Evolutionary conservation across 768 basidiomycete genomes (phyloP), one percentile per base, ranked within the genome.

Genomic region (Mycena indigotica): DNA sequence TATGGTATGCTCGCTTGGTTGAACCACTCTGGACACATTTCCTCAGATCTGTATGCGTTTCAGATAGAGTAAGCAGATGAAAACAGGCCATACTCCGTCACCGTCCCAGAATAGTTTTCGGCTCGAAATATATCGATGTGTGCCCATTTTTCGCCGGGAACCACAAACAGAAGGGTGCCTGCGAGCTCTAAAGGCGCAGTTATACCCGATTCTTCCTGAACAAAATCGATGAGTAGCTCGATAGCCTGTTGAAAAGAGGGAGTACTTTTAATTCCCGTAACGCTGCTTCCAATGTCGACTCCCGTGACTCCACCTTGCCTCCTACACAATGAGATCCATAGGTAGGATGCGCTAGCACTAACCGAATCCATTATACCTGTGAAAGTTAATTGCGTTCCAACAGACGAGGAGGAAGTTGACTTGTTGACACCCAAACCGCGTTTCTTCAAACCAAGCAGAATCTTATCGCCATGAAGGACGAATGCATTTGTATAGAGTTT

Each of bases 11-110:
- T 63, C 25, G 73, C 69, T 4, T 73, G 58, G 23, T 62, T 56
- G 19, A 91, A 93, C 93, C 93, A 95, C 65, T 84, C 68, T 0
- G 93, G 93, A 19, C 78, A 79, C 93, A 95, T 95, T 68, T 95
- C 93, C 28, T 95, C 92, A 0, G 89, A 85, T 65, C 93, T 95
- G 24, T 8, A 32, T 24, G 25, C 12, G 58, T 8, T 12, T 5
- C 15, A 26, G 32, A n/a, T n/a, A n/a, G n/a, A n/a, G n/a, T n/a
- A n/a, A n/a, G n/a, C n/a, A 24, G 3, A 46, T 24, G 44, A 23
- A 40, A 57, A 38, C 55, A 52, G 56, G 3, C 6, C 25, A 16
- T 72, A 93, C 93, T 93, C 91, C 15, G 75, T 80, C 16, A 88
- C 76, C 1, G 68, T 70, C 1, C 91, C 91, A 2, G 70, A 70